These are phyloP conservation scores for Setaria viridis DNA, from an alignment of 202 grass and related monocot genomes.

Conservation along the genomic window DNA sequence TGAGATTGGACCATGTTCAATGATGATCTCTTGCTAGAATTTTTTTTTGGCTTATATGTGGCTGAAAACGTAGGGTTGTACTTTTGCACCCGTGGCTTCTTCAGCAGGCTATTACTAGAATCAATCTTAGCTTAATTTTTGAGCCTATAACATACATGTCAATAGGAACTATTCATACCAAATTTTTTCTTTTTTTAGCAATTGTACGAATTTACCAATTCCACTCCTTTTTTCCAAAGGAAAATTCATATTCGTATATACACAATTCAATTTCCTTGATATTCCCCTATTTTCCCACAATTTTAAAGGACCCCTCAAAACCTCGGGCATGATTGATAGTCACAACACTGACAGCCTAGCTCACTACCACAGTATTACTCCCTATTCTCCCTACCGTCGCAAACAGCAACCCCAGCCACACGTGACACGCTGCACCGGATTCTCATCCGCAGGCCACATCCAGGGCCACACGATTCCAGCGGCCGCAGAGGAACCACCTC, in stretches of 20 bases:
- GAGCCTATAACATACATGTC: not conserved
- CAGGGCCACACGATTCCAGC: not conserved
- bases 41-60: too few species aligned
- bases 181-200: not conserved
- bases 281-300: not conserved
- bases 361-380: too few species aligned
- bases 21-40: too few species aligned
- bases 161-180: not conserved
- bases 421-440: not conserved
- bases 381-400: not conserved
- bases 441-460: not conserved
- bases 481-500: slow-evolving; percentile 36
- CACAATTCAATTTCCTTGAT: not conserved
- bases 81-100: too few species aligned
- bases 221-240: not conserved
- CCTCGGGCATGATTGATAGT: not conserved
- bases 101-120: too few species aligned
- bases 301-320: not conserved
- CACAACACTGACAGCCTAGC: not conserved
- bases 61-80: not conserved
- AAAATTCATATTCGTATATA: too few species aligned
- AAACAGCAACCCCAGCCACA: not conserved
- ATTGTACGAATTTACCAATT: not conserved
- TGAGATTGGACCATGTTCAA: not conserved
- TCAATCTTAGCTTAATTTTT: too few species aligned